Base-by-base conservation (phyloP, 2,329 filamentous ascomycete species). In the Thermothelomyces thermophilus region DNA sequence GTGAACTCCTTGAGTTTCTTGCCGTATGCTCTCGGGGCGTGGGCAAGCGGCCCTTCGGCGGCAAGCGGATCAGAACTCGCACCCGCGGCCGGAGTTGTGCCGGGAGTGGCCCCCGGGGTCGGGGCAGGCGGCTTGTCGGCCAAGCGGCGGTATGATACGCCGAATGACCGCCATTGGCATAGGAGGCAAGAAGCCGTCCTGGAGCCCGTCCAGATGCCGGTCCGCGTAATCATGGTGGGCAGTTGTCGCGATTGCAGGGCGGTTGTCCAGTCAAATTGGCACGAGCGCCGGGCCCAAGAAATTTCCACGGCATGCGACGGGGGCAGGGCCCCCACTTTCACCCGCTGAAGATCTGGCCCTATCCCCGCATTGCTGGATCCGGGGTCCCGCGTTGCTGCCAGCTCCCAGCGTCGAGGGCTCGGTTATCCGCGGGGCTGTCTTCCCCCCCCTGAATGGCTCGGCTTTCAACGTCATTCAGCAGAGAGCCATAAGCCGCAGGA, bases 21-120 rank as follows among this genome's bases (percentile, higher is more conserved):
- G 60, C 82, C 82, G 57, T 82, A 82, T 24, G 74, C 72, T 54
- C 79, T 71, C 10, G 81, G 81, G 5, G 80, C 81, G 53, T 80
- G 68, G 58, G 76, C 78, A 33, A 82, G 67, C 5, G 73, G 67
- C 14, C 73, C 71, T 31, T 70, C 59, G 43, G 74, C 57, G 35
- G 58, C 40, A 28, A 37, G 41, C 31, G 35, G 46, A 24, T 44
- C 35, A n/a, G 35, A 44, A 58, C 48, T n/a, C 2, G 9, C 24
- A 24, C 14, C 24, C 44, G 47, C 33, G 14, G 47, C 17, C 41
- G 39, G 20, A n/a, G 54, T 10, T 26, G 42, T 19, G 37, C 39
- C 50, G 26, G 50, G 46, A 51, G 44, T 16, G 37, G 24, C 9
- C 14, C 39, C 54, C 24, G 54, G 35, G 44, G 52, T n/a, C 10